Evolutionary conservation across 495 filamentous ascomycete species (phyloP), one percentile per base, ranked within the genome.

Genomic region (Delitschia confertaspora): DNA sequence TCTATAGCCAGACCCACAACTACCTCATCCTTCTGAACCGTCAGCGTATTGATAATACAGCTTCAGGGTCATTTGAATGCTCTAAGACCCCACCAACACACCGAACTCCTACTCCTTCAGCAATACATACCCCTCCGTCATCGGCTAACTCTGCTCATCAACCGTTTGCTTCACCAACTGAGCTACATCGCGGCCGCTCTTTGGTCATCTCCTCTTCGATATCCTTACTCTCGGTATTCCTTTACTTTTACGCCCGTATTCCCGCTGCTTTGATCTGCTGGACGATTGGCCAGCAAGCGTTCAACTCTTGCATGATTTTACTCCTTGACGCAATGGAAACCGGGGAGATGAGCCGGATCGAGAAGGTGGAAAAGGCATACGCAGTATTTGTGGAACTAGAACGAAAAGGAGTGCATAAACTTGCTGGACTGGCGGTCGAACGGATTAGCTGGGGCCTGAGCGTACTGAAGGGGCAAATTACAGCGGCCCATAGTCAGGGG

Each of bases 281-380:
- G 68, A 65, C 60, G 4, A 64, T 68, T 45, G 64, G 63, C 20
- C 68, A 71, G 38, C 64, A 67, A 55, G 65, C 67, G 8, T 71
- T 71, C 57, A 71, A 71, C 46, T 64, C 67, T 22, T 62, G 60
- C 34, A 70, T 70, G 66, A 65, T 71, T 16, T 41, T 71, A 8
- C 44, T 66, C 8, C 53, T 69, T 18, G 65, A 68, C 38, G 58
- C 65, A 31, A 55, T 69, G 36, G 67, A 70, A 49, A 65, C 64
- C 0, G 57, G 60, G 36, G 55, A 63, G 36, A 46, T 65, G 13
- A 27, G 36, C 29, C 40, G 46, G 35, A 53, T 56, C 6, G 22
- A 23, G 30, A 45, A 61, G 17, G 62, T 71, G n/a, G 51, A 69
- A 36, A 55, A 60, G 38, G 62, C 61, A 2, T 68, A 62, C 49